Conservation (phyloP, 805 yeast genomes). For the Limtongia smithiae region DNA sequence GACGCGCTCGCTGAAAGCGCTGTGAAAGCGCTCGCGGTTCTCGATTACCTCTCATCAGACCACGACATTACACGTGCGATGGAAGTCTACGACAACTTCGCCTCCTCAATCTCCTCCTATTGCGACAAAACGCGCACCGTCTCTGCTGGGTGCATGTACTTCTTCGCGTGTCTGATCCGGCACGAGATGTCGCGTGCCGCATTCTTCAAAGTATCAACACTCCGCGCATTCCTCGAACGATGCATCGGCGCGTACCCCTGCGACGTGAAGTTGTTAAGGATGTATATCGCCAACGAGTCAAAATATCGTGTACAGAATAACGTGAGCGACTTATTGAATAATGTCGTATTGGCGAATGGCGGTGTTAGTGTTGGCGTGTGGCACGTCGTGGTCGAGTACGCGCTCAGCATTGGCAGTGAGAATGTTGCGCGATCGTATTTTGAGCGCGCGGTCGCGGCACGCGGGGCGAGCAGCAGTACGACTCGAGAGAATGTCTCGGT, state of each 20-base stretch:
- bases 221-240: slow-evolving; percentile 12
- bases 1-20: slow-evolving; percentile 10
- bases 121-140: slow-evolving; percentile 2
- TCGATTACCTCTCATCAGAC: slow-evolving; percentile 1
- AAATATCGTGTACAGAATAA: slow-evolving; percentile 12
- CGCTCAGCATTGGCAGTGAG: not conserved
- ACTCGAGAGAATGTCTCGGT: slow-evolving; percentile 2
- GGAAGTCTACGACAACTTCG: too few species aligned
- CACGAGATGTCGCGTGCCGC: slow-evolving; percentile 6
- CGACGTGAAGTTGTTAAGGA: slow-evolving; percentile 4
- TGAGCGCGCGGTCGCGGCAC: slow-evolving; percentile 13
- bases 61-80: not conserved
- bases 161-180: slow-evolving; percentile 7
- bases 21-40: slow-evolving; percentile 7
- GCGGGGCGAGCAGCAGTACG: too few species aligned
- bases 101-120: too few species aligned
- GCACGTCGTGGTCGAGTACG: slow-evolving; percentile 15
- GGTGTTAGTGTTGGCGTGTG: slow-evolving; percentile 2
- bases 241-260: slow-evolving; percentile 11
- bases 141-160: slow-evolving; percentile 2
- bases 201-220: slow-evolving; percentile 10
- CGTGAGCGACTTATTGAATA: slow-evolving; percentile 8
- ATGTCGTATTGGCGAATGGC: slow-evolving; percentile 2
- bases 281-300: slow-evolving; percentile 14
- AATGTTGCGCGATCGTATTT: slow-evolving; percentile 12